A percentile compares a stretch with the other conserved stretches of the same genome.
Conservation (phyloP, 2,329 filamentous ascomycete genomes). For the Colletotrichum sp. region DNA sequence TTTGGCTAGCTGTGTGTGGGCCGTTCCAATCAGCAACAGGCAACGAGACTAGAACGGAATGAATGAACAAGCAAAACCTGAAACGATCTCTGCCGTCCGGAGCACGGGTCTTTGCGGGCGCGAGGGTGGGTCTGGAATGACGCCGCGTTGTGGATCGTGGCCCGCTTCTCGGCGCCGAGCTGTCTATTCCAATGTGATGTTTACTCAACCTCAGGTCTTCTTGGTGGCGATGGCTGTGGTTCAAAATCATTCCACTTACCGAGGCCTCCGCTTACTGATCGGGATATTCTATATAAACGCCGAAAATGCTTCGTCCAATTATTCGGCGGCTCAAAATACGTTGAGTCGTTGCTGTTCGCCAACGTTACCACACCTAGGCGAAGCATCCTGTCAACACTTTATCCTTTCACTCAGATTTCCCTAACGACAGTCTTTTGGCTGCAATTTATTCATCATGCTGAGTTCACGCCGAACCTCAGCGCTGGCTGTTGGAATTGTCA, state of each 20-base stretch:
- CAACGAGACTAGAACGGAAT: not conserved
- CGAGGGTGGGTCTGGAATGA: not conserved
- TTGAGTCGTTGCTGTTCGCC: no score
- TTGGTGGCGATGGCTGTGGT: not conserved
- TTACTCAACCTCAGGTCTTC: not conserved
- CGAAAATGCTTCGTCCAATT: not conserved
- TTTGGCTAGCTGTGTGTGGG: no score
- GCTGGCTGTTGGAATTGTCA: rapidly evolving
- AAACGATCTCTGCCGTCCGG: not conserved
- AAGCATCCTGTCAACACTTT: not conserved
- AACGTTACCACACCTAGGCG: not conserved
- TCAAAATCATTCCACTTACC: rapidly evolving
- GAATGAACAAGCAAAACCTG: rapidly evolving
- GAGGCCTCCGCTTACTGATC: not conserved
- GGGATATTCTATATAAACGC: not conserved
- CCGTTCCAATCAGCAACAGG: no score
- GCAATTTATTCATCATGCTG: rapidly evolving
- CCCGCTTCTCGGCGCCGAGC: not conserved
- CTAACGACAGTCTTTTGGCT: not conserved
- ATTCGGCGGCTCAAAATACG: no score
- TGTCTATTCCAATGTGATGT: not conserved
- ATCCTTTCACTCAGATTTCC: rapidly evolving
- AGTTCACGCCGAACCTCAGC: not conserved
- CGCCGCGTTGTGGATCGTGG: not conserved
- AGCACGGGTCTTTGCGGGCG: not conserved